Base-by-base conservation (phyloP, 352 stramenopile species). In the Globisporangium mamillatum region DNA sequence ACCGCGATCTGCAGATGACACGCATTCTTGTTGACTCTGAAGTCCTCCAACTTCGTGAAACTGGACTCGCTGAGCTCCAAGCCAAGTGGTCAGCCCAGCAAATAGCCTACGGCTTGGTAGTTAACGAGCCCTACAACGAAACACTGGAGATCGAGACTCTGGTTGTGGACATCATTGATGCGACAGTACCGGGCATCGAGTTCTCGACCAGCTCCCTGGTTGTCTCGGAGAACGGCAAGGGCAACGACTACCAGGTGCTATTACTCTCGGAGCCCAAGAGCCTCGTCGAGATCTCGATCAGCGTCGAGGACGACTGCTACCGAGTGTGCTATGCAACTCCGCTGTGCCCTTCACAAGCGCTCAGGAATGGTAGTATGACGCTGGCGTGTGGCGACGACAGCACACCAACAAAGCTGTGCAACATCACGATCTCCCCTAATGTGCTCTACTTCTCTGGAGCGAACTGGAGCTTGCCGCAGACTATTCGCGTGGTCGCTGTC, bases 221-320 rank as follows among this genome's bases (percentile, higher is more conserved):
- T 9, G 81, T 94, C 1, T 90, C 84, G 0, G 86, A 94, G 63
- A 73, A 81, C 1, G 86, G 86, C 0, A 81, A 82, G 48, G 82
- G 75, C 2, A 92, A 92, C 34, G 81, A 92, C 60, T 94, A 90
- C 59, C 84, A 94, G 63, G 77, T 92, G 9, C 60, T 91, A 5
- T 36, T 94, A 36, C 72, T 89, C 0, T 90, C 84, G 0, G 80
- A 92, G 60, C 86, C 86, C 7, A 92, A 73, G 14, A 64, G 73
- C 27, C 58, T 83, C 8, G 84, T 92, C 8, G 48, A 57, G 7
- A 71, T 94, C 2, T 34, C 58, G 1, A 70, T 94, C 16, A 74
- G 86, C 44, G 80, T 84, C 2, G 61, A 73, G 12, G 82, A 71
- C 0, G 77, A 77, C 12, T 94, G 86, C 70, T 94, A 92, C 58